Conservation (phyloP, 495 filamentous ascomycete species). For the Penicillium bialowiezense region DNA sequence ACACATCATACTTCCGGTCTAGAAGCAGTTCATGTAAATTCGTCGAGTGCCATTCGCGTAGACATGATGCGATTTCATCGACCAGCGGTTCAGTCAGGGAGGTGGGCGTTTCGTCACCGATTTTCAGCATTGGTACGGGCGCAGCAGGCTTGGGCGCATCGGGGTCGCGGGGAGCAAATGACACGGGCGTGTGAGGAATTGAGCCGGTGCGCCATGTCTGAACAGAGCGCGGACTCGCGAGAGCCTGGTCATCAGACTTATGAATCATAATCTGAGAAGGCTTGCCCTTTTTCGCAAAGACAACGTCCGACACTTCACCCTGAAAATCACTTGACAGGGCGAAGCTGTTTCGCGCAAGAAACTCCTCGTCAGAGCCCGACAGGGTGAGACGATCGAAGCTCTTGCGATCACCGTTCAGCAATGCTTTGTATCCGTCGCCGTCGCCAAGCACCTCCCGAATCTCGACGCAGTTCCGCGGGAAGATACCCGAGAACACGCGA, state of each 20-base stretch:
- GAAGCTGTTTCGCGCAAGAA: conserved; percentile 25
- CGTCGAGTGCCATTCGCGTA: conserved; percentile 97
- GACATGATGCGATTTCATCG: conserved; percentile 93
- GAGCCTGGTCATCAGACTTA: conserved; percentile 33
- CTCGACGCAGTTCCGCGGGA: conserved; percentile 89
- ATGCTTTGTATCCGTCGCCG: conserved; percentile 35
- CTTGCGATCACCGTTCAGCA: conserved; percentile 33
- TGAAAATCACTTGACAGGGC: conserved; percentile 26
- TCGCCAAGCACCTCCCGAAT: conserved; percentile 73
- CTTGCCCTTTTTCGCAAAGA: conserved; percentile 41
- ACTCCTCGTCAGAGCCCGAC: conserved; percentile 18
- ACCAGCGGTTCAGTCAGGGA: conserved; percentile 87
- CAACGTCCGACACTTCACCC: conserved; percentile 37
- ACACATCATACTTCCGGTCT: conserved; percentile 69
- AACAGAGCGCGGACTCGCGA: conserved; percentile 31
- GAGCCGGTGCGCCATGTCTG: conserved; percentile 27
- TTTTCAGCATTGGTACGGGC: conserved; percentile 94
- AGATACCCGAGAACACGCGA: conserved; percentile 94
- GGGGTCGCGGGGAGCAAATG: conserved; percentile 39
- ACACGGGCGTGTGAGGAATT: conserved; percentile 36
- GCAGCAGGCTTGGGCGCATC: conserved; percentile 76
- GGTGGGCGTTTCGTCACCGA: conserved; percentile 92
- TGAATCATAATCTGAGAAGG: conserved; percentile 43
- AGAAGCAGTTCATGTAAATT: conserved; percentile 94
- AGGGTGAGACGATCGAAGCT: conserved; percentile 24